phyloP scores from a whole-genome alignment of 2,329 filamentous ascomycete genomes.

The Bipolaris cookei region DNA sequence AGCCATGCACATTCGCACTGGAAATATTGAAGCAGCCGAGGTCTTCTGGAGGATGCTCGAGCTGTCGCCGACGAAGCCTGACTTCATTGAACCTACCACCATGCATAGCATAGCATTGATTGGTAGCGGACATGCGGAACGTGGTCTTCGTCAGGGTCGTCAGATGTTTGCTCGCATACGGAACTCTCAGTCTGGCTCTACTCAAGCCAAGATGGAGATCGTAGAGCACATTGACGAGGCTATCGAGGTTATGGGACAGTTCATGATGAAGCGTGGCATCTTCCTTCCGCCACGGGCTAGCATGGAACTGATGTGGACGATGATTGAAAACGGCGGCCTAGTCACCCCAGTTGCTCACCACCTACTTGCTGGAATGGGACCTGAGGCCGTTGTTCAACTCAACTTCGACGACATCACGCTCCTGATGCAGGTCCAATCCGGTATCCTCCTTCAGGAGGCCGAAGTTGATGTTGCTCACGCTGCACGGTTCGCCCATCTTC shows the following conservation, averaged over 20 bases:
- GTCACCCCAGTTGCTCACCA: slow-evolving; percentile 66
- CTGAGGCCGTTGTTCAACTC: slow-evolving; percentile 64
- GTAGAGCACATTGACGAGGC: slow-evolving; percentile 87
- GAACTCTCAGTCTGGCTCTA: slow-evolving; percentile 60
- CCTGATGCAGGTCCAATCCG: slow-evolving; percentile 65
- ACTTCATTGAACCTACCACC: slow-evolving; percentile 83
- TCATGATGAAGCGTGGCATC: slow-evolving; percentile 61
- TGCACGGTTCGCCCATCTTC: slow-evolving; percentile 66
- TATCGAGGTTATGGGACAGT: slow-evolving; percentile 70
- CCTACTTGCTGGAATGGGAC: slow-evolving; percentile 65
- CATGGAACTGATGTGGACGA: slow-evolving; percentile 67
- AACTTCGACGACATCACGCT: slow-evolving; percentile 61
- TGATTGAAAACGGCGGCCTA: slow-evolving; percentile 69
- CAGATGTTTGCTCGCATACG: slow-evolving; percentile 87
- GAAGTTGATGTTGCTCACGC: slow-evolving; percentile 63
- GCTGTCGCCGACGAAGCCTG: slow-evolving; percentile 65
- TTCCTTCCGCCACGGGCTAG: slow-evolving; percentile 61
- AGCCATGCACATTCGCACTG: slow-evolving; percentile 82
- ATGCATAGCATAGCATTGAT: slow-evolving; percentile 93
- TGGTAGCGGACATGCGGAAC: slow-evolving; percentile 81
- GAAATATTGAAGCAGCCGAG: slow-evolving; percentile 77
- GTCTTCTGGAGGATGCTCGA: slow-evolving; percentile 80
- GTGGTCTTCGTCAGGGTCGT: slow-evolving; percentile 79
- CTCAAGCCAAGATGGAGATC: slow-evolving; percentile 60
- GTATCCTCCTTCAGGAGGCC: slow-evolving; percentile 55